Conservation (phyloP, 2,329 filamentous ascomycete genomes). For the Zymoseptoria ardabiliae region DNA sequence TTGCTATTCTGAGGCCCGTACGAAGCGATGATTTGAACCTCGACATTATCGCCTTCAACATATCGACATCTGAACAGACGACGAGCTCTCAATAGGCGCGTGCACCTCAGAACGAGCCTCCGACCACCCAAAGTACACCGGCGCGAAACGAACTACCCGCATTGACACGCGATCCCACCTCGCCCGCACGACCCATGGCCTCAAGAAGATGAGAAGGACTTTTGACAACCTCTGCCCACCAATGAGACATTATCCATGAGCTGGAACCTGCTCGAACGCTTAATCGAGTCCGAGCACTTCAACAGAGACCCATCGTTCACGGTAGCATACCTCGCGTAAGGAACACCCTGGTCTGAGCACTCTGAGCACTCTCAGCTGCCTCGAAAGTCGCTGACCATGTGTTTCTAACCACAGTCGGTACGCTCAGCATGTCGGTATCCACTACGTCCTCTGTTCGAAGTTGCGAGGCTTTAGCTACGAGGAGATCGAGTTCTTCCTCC, state of each 20-base stretch:
- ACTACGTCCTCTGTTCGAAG: slow-evolving; percentile 83
- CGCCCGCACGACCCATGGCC: slow-evolving; percentile 4
- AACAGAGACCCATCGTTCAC: slow-evolving; percentile 84
- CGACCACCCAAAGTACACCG: neutral
- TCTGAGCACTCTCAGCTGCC: neutral
- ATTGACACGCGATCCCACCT: slow-evolving; percentile 3
- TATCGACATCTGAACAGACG: neutral
- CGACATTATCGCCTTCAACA: neutral
- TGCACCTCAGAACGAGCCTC: neutral
- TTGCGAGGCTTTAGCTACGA: slow-evolving; percentile 82
- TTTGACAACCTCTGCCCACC: slow-evolving; percentile 1
- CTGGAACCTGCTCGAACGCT: slow-evolving; percentile 82
- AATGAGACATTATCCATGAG: slow-evolving; percentile 36
- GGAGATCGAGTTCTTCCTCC: slow-evolving; percentile 88
- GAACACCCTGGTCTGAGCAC: slow-evolving; percentile 16
- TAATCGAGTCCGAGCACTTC: slow-evolving; percentile 91
- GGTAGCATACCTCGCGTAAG: slow-evolving; percentile 82
- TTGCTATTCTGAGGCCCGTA: neutral
- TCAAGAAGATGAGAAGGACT: slow-evolving; percentile 7
- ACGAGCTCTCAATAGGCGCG: neutral
- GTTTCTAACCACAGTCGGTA: slow-evolving; percentile 59
- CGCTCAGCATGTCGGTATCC: slow-evolving; percentile 82
- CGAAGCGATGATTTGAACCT: neutral
- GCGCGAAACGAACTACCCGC: neutral
- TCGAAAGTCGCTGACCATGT: slow-evolving; percentile 9